phyloP scores from a whole-genome alignment of 179 eudicot genomes.

The Vitellaria paradoxa region DNA sequence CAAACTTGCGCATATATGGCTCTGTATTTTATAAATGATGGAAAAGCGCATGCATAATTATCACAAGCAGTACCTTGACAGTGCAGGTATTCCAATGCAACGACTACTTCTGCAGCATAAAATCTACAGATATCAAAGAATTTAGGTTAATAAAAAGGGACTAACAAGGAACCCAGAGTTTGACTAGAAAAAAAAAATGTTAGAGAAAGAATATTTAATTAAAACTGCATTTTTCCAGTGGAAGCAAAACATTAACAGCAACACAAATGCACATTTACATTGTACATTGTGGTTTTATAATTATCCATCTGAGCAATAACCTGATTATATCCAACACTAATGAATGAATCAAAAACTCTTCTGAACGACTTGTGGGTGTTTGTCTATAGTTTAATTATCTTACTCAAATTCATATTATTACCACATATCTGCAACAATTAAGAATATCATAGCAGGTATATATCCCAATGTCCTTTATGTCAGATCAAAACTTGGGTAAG shows the following conservation, averaged over 20 bases:
- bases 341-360: neutral
- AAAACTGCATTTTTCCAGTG: too few species aligned
- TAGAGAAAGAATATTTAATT: too few species aligned
- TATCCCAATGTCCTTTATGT: neutral
- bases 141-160: conserved; percentile 10
- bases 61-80: conserved; percentile 72
- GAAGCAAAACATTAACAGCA: too few species aligned
- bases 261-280: too few species aligned
- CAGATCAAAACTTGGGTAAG: neutral
- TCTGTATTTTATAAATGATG: neutral
- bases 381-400: neutral
- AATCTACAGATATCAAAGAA: conserved; percentile 47
- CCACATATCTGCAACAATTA: neutral
- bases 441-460: conserved; percentile 1
- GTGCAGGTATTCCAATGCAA: conserved; percentile 96
- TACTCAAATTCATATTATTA: neutral
- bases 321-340: neutral
- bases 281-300: too few species aligned
- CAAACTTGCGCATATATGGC: neutral
- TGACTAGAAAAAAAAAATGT: neutral
- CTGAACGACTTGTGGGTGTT: neutral
- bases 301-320: neutral
- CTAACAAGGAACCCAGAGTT: neutral
- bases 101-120: conserved; percentile 88
- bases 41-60: neutral